A percentile compares a stretch with the other conserved stretches of the same genome.
Conservation (phyloP, 768 basidiomycete genomes). For the Mycena haematopus region DNA sequence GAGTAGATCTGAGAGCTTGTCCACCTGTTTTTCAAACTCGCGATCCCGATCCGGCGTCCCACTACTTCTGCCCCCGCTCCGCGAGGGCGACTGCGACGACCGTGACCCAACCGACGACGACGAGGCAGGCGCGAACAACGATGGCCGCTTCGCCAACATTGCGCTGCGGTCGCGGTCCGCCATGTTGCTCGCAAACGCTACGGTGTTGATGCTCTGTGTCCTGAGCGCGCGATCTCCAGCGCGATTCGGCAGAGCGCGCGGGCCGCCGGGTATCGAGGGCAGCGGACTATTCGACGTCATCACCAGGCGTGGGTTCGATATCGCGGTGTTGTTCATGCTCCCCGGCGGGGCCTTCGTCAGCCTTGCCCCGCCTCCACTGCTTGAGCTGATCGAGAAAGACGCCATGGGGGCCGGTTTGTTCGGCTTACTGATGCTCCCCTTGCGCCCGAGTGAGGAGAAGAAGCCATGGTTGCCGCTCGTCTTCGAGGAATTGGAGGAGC, state of each 20-base stretch:
- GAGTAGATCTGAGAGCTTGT: slow-evolving; percentile 71
- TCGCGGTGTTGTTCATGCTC: slow-evolving; percentile 1
- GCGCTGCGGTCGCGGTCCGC: slow-evolving; percentile 30
- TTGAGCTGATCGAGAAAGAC: slow-evolving; percentile 32
- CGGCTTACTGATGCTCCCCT: slow-evolving; percentile 60
- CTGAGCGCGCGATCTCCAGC: slow-evolving; percentile 46
- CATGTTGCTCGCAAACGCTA: slow-evolving; percentile 37
- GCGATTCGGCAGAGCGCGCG: slow-evolving; percentile 70
- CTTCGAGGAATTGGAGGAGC: slow-evolving; percentile 35
- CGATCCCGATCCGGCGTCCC: slow-evolving; percentile 32
- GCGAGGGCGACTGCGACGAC: slow-evolving; percentile 14
- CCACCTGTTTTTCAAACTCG: slow-evolving; percentile 71
- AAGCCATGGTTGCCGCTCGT: slow-evolving; percentile 55
- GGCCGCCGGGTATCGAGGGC: slow-evolving; percentile 75
- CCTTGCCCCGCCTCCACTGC: slow-evolving; percentile 39
- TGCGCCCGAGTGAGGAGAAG: slow-evolving; percentile 78
- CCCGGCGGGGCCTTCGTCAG: slow-evolving; percentile 44
- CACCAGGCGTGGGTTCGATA: slow-evolving; percentile 29
- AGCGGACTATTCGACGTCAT: slow-evolving; percentile 36
- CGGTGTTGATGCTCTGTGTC: slow-evolving; percentile 67
- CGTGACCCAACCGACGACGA: slow-evolving; percentile 6
- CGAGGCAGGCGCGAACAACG: slow-evolving; percentile 38
- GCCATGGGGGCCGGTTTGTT: slow-evolving; percentile 28
- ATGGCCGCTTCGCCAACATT: slow-evolving; percentile 44
- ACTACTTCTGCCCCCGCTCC: background rate